Evolutionary conservation across 768 basidiomycete species (phyloP), one percentile per base, ranked within the genome.

Genomic region (Paxillus involutus): DNA sequence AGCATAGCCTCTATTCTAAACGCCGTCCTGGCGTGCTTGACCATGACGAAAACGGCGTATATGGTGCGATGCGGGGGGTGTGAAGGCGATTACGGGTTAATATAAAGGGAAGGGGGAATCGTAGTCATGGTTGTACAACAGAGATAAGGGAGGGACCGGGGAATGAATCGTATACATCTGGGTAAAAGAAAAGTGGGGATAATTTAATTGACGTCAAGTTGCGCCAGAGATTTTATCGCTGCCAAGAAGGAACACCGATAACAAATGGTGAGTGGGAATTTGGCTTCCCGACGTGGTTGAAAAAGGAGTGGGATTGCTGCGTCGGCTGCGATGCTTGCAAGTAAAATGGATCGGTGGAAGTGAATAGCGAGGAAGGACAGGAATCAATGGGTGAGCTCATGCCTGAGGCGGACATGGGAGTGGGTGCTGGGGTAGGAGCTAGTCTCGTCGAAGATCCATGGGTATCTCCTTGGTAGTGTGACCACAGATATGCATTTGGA

Each of bases 271-370:
- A 76, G 52, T 72, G 76, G 36, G 71, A 60, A n/a, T 63, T 53
- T 4, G 76, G 71, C 46, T 58, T 62, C 6, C 76, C 76, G 13
- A 70, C 65, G 40, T 77, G 75, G 24, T 63, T 59, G 56, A 77
- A 75, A 49, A 77, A 68, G 11, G 71, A 36, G 11, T 67, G 64
- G 0, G 72, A 47, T 37, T 70, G 63, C 51, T 74, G 73, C 11
- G 67, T 57, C 6, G 72, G 53, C 56, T 78, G 78, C n/a, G 67
- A 60, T 21, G 72, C 72, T 19, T 79, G 76, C 53, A 78, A 59
- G 59, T 76, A 80, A 63, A 80, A 80, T n/a, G 78, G 79, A 57
- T 80, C 79, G 11, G 78, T 75, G 47, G 76, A 73, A 1, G 76
- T 66, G 61, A 79, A 79, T 32, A 67, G 58, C 35, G 75, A 75